Percentiles rank a stretch among this genome's conserved stretches.
Evolutionary conservation across 768 basidiomycete genomes (phyloP).

Genomic region (Russula emetica): DNA sequence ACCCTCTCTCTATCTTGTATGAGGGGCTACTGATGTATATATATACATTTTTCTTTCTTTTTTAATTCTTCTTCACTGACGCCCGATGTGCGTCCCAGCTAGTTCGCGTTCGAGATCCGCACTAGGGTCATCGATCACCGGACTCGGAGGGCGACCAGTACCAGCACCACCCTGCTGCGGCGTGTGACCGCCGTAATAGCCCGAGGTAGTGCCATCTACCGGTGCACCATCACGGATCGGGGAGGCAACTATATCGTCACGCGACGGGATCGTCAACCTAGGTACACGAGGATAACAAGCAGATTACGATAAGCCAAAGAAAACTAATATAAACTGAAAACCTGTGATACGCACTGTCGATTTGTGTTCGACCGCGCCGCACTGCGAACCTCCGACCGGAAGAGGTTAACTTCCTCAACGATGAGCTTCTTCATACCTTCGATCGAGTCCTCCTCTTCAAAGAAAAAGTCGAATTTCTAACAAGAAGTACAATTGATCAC

Average conservation of each 20-base stretch:
- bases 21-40: background rate
- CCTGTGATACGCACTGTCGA: conserved; percentile 45
- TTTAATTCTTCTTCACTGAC: conserved; percentile 9
- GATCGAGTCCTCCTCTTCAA: conserved; percentile 94
- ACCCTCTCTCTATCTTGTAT: background rate
- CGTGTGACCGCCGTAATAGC: conserved; percentile 46
- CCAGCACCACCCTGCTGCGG: conserved; percentile 28
- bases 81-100: conserved; percentile 59
- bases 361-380: conserved; percentile 74
- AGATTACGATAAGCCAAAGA: background rate
- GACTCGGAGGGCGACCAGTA: conserved; percentile 47
- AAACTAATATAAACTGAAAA: background rate
- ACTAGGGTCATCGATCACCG: conserved; percentile 80
- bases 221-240: conserved; percentile 60
- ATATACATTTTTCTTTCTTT: background rate
- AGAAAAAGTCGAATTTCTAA: conserved; percentile 91
- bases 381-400: conserved; percentile 84
- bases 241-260: conserved; percentile 77
- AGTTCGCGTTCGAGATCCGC: conserved; percentile 83
- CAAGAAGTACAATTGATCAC: background rate
- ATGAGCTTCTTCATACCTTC: conserved; percentile 97
- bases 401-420: conserved; percentile 83
- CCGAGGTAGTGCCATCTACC: conserved; percentile 64
- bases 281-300: background rate
- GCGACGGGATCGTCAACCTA: conserved; percentile 76